Base-by-base conservation (phyloP, 2,329 filamentous ascomycete genomes). In the Sporothrix luriei region DNA sequence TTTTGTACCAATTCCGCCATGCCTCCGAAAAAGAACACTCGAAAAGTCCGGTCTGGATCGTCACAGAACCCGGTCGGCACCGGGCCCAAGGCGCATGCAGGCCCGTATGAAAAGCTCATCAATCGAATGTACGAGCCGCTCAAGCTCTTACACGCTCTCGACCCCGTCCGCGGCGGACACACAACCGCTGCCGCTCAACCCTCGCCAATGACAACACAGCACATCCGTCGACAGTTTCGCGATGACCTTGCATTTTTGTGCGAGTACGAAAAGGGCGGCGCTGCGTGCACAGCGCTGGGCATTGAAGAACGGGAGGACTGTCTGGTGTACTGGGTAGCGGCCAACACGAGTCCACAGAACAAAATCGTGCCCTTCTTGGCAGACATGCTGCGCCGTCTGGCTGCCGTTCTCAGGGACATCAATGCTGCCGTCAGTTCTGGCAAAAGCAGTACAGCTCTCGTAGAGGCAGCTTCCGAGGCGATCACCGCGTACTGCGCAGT, bases 231-330 rank as follows among this genome's bases (percentile, higher is more conserved):
- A 3, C 73, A 77, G 1, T 80, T 84, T 33, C 75, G 82, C 0
- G 75, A 78, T 4, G 79, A 79, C 38, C 73, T 85, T 1, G 77
- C 81, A 10, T 83, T 80, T 72, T 72, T 85, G 7, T 84, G 82
- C 71, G 83, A 84, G 68, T 79, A 79, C 62, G 72, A 76, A 0
- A 84, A 83, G 71, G 83, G 83, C 0, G 84, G 83, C 2, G 72
- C 76, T 2, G 79, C 79, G 0, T 81, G 79, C n/a, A 80, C 83
- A 0, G 78, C 84, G 0, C 79, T 85, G 33, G 82, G 78, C 0
- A 72, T 84, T 0, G 78, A 85, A 70, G 74, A 79, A 0, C 70
- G 55, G 0, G 49, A 73, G 1, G 69, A 78, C 0, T 72, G 73
- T n/a, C 78, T 77, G 66, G 75, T 77, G 2, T 82, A 83, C 51